phyloP scores from a whole-genome alignment of 2,329 filamentous ascomycete genomes.

The Coniochaeta sp. region DNA sequence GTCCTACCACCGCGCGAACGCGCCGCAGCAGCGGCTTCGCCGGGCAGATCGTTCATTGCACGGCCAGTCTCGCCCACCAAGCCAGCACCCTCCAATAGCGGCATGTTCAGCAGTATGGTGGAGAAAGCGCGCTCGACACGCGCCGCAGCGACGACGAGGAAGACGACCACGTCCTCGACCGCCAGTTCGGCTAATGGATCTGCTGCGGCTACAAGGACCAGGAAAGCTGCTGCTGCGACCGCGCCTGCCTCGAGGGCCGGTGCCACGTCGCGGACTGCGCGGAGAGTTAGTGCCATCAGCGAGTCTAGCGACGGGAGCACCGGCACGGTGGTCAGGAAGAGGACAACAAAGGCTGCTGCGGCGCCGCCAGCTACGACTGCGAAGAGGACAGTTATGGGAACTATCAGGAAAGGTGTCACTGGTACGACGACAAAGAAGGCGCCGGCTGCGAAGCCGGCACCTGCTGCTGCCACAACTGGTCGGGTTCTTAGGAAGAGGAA shows the following conservation, averaged over 20 bases:
- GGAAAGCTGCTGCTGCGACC: slow-evolving; percentile 24
- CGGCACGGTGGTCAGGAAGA: slow-evolving; percentile 56
- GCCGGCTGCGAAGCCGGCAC: slow-evolving; percentile 27
- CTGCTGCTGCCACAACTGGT: slow-evolving; percentile 28
- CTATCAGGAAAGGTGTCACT: slow-evolving; percentile 44
- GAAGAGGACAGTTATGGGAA: slow-evolving; percentile 47
- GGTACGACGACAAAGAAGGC: slow-evolving; percentile 42
- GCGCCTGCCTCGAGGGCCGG: slow-evolving; percentile 21
- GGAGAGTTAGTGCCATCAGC: slow-evolving; percentile 51
- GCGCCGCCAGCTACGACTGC: slow-evolving; percentile 26
- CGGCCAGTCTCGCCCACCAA: slow-evolving; percentile 59
- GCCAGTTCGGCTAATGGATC: slow-evolving; percentile 26
- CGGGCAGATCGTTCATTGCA: slow-evolving; percentile 48
- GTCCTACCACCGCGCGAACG: slow-evolving; percentile 39
- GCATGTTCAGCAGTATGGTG: slow-evolving; percentile 48
- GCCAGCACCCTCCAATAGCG: slow-evolving; percentile 32
- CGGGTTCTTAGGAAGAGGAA: slow-evolving; percentile 50
- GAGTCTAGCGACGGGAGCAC: slow-evolving; percentile 58
- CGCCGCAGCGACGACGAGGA: slow-evolving; percentile 34
- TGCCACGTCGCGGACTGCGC: slow-evolving; percentile 39
- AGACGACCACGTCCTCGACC: slow-evolving; percentile 34
- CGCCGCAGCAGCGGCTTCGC: slow-evolving; percentile 32
- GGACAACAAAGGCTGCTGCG: slow-evolving; percentile 28
- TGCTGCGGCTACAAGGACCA: slow-evolving; percentile 24
- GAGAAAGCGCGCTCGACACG: slow-evolving; percentile 53